Percentiles rank a stretch among this genome's conserved stretches.
Evolutionary conservation across 1,284 basidiomycete species (phyloP).

Genomic region (Tylopilus orsonianus): DNA sequence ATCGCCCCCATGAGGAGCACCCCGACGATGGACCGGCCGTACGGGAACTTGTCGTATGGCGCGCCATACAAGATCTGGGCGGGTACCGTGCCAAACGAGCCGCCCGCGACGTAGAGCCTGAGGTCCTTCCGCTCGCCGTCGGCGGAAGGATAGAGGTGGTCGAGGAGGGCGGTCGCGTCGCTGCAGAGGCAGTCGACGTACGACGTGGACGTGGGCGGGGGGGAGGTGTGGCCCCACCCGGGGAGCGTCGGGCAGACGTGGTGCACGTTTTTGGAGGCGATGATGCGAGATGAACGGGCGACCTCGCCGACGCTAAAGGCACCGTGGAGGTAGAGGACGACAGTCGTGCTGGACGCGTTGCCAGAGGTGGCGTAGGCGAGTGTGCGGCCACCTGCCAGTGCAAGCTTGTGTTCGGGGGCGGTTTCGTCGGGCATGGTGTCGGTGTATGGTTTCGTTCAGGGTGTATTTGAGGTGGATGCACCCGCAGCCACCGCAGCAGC

Average conservation of each 20-base stretch:
- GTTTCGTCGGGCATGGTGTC: constrained; percentile 5
- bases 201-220: constrained; percentile 33
- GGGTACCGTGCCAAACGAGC: constrained; percentile 52
- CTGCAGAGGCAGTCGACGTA: constrained; percentile 46
- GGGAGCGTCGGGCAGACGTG: constrained; percentile 51
- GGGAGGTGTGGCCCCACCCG: constrained; percentile 55
- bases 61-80: constrained; percentile 60
- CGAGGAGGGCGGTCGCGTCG: constrained; percentile 49
- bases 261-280: constrained; percentile 44
- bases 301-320: constrained; percentile 48
- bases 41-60: constrained; percentile 49
- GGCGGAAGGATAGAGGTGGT: constrained; percentile 38
- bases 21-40: constrained; percentile 44
- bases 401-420: constrained; percentile 39
- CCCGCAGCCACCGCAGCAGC: no score
- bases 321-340: constrained; percentile 55
- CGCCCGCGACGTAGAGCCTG: constrained; percentile 50
- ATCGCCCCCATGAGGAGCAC: constrained; percentile 48
- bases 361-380: constrained; percentile 53
- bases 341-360: constrained; percentile 43
- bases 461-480: no score
- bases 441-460: no score
- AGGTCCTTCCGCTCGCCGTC: background rate
- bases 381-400: constrained; percentile 44
- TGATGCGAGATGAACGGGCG: constrained; percentile 29